Conservation (phyloP, 495 filamentous ascomycete species). For the Gamarada debralockiae region DNA sequence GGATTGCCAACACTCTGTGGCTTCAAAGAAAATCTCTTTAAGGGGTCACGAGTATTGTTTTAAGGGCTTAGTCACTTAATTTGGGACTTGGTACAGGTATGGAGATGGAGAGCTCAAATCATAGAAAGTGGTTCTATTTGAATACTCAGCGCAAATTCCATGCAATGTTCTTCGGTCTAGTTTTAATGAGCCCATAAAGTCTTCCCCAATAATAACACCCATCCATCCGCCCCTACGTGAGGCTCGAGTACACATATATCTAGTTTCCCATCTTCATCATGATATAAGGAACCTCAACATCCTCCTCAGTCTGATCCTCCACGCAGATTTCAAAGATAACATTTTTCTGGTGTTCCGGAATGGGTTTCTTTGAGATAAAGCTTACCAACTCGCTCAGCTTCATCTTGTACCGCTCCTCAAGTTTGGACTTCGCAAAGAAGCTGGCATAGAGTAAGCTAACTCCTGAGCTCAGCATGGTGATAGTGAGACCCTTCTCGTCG, state of each 20-base stretch:
- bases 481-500: slow-evolving; percentile 68
- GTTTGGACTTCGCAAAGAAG: slow-evolving; percentile 87
- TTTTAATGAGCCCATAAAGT: neutral
- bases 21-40: too few relatives aligned
- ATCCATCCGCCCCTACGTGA: too few relatives aligned
- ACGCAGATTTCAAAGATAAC: slow-evolving; percentile 95
- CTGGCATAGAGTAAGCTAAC: slow-evolving; percentile 94
- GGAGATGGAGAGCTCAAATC: neutral
- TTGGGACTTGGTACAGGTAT: neutral
- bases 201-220: slow-evolving; percentile 4
- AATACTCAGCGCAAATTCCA: neutral
- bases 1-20: neutral
- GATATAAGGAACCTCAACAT: slow-evolving; percentile 96
- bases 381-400: slow-evolving; percentile 82
- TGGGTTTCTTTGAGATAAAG: slow-evolving; percentile 83
- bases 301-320: slow-evolving; percentile 85
- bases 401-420: slow-evolving; percentile 64
- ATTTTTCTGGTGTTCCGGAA: slow-evolving; percentile 89
- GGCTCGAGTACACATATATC: neutral
- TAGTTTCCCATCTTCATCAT: slow-evolving; percentile 60
- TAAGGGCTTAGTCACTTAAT: too few relatives aligned
- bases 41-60: too few relatives aligned
- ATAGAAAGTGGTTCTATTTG: neutral
- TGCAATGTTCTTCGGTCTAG: slow-evolving; percentile 4
- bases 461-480: slow-evolving; percentile 93